Conservation (phyloP, 441 rosid species). For the Eutrema salsugineum region DNA sequence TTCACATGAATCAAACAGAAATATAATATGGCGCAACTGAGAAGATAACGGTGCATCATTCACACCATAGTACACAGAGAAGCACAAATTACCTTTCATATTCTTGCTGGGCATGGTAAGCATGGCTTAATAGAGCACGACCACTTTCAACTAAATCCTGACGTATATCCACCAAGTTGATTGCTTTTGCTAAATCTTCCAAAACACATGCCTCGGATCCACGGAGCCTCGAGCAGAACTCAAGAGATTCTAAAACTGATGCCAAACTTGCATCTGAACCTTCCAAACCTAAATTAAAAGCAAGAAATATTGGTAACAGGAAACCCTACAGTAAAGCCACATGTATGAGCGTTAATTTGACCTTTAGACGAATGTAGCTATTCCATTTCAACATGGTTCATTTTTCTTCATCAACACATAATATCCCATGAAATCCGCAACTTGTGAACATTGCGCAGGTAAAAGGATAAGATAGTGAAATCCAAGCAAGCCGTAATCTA, state of each 20-base stretch:
- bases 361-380: background rate
- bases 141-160: constrained; percentile 89
- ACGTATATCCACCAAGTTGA: constrained; percentile 71
- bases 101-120: constrained; percentile 77
- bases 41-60: background rate
- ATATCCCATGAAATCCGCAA: background rate
- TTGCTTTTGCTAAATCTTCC: constrained; percentile 83
- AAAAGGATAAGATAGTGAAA: background rate
- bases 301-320: background rate
- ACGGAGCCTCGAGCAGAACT: constrained; percentile 82
- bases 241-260: constrained; percentile 76
- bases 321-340: background rate
- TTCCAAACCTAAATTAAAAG: constrained; percentile 55
- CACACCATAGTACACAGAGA: background rate
- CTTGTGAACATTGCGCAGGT: background rate
- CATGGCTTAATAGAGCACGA: constrained; percentile 61
- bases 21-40: background rate
- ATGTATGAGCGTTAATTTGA: background rate
- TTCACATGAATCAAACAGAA: background rate
- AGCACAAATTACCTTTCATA: constrained; percentile 58
- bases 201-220: constrained; percentile 88
- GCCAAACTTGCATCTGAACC: constrained; percentile 90
- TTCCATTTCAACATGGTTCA: background rate
- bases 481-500: background rate
- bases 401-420: background rate